A percentile compares a stretch with the other conserved stretches of the same genome.
phyloP scores from a whole-genome alignment of 2,329 filamentous ascomycete genomes.

The Fusarium gaditjirri region DNA sequence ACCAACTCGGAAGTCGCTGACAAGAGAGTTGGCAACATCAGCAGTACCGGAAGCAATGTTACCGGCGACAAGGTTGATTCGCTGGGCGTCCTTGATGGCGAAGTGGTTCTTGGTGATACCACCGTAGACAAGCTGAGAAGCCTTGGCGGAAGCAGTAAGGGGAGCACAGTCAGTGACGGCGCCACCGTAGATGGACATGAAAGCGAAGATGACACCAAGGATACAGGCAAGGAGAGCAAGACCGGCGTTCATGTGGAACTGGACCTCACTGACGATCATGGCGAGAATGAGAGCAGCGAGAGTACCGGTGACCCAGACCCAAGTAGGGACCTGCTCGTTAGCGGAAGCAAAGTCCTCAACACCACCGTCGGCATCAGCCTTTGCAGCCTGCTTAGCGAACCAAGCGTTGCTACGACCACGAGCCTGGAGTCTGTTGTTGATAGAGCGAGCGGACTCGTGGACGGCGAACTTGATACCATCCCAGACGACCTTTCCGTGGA shows the following conservation, averaged over 20 bases:
- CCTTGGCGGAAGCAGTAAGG: constrained; percentile 73
- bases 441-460: constrained; percentile 43
- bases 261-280: constrained; percentile 60
- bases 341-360: constrained; percentile 55
- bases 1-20: constrained; percentile 73
- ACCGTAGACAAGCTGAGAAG: constrained; percentile 74
- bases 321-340: constrained; percentile 61
- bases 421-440: constrained; percentile 48
- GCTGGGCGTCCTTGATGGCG: constrained; percentile 63
- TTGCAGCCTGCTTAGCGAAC: constrained; percentile 51
- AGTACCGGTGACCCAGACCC: constrained; percentile 63
- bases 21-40: constrained; percentile 63
- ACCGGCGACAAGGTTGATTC: constrained; percentile 73
- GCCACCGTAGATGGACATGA: constrained; percentile 60
- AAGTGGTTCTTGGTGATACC: constrained; percentile 68
- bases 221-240: constrained; percentile 65
- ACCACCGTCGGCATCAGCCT: constrained; percentile 45
- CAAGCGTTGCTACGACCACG: constrained; percentile 48
- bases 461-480: constrained; percentile 51
- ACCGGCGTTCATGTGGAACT: constrained; percentile 67
- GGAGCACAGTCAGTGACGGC: constrained; percentile 69
- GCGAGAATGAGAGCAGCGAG: constrained; percentile 62
- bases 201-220: constrained; percentile 67
- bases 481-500: constrained; percentile 52
- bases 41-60: constrained; percentile 66